These are phyloP conservation scores for Salix purpurea DNA, from an alignment of 345 rosid genomes.

Conservation along the genomic window DNA sequence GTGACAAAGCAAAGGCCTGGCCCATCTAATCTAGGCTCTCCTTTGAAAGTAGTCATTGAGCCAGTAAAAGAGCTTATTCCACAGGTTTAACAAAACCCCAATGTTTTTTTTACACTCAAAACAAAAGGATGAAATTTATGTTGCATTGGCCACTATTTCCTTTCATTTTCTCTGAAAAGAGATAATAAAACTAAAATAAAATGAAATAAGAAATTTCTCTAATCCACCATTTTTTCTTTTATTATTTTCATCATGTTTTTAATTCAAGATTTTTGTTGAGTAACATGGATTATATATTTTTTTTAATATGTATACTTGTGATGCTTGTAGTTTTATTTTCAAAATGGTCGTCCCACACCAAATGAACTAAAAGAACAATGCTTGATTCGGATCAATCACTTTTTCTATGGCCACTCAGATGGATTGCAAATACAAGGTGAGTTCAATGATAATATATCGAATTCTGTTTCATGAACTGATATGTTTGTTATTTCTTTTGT, in stretches of 20 bases:
- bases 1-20: constrained; percentile 68
- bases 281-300: not conserved
- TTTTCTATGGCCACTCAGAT: constrained; percentile 58
- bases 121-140: not conserved
- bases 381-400: constrained; percentile 61
- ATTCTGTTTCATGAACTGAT: constrained; percentile 1
- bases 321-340: constrained; percentile 82
- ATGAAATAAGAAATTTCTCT: not conserved
- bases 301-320: constrained; percentile 1
- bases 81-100: constrained; percentile 50
- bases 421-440: constrained; percentile 76
- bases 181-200: not conserved
- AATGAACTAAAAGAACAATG: constrained; percentile 73
- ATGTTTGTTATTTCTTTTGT: constrained; percentile 18
- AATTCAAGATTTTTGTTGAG: not conserved
- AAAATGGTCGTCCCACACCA: constrained; percentile 83
- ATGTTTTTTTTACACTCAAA: not conserved
- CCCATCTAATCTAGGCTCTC: constrained; percentile 82
- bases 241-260: not conserved
- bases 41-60: constrained; percentile 72
- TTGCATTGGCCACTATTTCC: not conserved
- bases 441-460: constrained; percentile 6
- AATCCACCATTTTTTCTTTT: not conserved
- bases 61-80: constrained; percentile 83
- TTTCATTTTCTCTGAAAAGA: not conserved